Evolutionary conservation across 2,329 filamentous ascomycete genomes (phyloP), one percentile per base, ranked within the genome.

Genomic region (Scolecobasidium constrictum): DNA sequence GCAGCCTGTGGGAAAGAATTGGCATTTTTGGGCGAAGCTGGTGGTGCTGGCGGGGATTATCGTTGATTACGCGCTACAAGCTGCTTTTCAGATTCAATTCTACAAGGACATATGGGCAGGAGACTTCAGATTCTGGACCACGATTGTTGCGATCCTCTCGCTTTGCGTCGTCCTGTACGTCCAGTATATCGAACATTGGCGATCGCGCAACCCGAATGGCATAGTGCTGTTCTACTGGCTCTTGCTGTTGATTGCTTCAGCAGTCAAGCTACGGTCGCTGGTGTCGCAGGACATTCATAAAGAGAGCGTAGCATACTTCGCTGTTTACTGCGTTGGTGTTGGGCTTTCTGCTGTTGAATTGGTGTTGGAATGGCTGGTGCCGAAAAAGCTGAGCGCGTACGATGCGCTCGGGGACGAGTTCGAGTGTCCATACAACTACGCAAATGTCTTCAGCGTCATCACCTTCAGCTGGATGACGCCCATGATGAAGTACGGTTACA

Each of bases 401-500:
- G 75, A 82, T 57, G 77, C 77, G 4, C 60, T 83, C 38, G 78
- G 77, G 5, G 76, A 81, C 46, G 77, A 78, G 33, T 75, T 83
- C 50, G 80, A 84, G 61, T 83, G 79, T 44, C 83, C 83, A 0
- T 79, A 85, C 48, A 88, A 96, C 63, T 94, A 94, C 59, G 88
- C 92, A 11, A 87, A 90, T 47, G 72, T 96, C 41, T 98, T 98
- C 65, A 94, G 90, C 3, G 78, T 85, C 40, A 72, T 98, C 36
- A 94, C 90, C 0, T 98, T 98, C 61, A 81, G 83, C 43, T 98
- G 92, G 92, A 95, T 98, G 90, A 96, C 92, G 0, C 88, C 92
- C 0, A 68, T 98, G 75, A 98, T 98, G 92, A 87, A 80, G 57
- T 82, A 82, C 56, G 92, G 92, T 1, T 96, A 98, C 68, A 85